Evolutionary conservation across 257 asterid species (phyloP), one percentile per base, ranked within the genome.

Genomic region (Misopates orontium): DNA sequence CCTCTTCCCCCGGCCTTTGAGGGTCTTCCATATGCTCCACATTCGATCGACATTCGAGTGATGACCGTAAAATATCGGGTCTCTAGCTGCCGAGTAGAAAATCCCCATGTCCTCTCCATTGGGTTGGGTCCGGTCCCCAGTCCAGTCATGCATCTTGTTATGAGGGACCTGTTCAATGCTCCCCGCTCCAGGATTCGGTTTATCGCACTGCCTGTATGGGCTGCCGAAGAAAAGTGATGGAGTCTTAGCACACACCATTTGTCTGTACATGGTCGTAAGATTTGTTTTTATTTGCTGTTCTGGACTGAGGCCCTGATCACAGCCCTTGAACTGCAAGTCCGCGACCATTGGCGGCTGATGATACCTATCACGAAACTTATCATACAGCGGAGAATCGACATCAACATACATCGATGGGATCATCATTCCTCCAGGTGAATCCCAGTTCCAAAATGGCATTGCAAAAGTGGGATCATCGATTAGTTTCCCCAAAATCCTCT

Each of bases 371-470:
- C 97, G 90, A 3, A 91, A 80, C 0, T 5, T 31, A 41, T 91
- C 95, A 51, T 68, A 86, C 8, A 88, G 70, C 1, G 95, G 18
- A 1, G 97, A 88, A 0, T 36, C 75, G 0, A 77, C 66, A 23
- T 80, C 72, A 0, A 88, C 18, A 61, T 91, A 91, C 5, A 83
- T 63, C 4, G 67, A 11, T 0, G 96, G 97, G 8, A 91, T 48
- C 0, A 18, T 21, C 97, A 88, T 88, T 22, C 97, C 97, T 0
- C 60, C 84, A 0, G 91, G 86, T 1, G 84, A 70, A 18, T 90
- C 97, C 84, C 86, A 90, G 71, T 86, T 88, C 97, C 97, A 91
- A 28, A 66, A 91, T 4, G 97, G 96, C 75, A 91, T 83, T 0
- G 83, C 79, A 47, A 91, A 91, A 23, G 78, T 77, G 3, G 96